phyloP scores from a whole-genome alignment of 2,329 filamentous ascomycete species.

The Penicillium psychrosexuale region DNA sequence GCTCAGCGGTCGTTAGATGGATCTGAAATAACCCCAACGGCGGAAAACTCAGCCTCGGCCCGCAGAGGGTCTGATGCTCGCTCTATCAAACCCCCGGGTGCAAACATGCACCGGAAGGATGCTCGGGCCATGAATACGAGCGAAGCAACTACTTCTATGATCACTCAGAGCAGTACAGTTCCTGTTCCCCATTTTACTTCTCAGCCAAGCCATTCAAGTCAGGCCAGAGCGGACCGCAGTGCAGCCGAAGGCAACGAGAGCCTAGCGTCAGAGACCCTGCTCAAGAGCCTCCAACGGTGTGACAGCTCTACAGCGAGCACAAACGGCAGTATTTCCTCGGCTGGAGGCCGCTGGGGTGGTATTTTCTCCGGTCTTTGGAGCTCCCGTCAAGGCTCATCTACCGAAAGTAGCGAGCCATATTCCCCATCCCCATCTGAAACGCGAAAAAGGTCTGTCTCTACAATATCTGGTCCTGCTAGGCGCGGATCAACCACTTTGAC shows the following conservation, averaged over 20 bases:
- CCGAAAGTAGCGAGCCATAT: slow-evolving; percentile 33
- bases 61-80: slow-evolving; percentile 45
- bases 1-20: slow-evolving; percentile 36
- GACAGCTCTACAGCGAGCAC: slow-evolving; percentile 49
- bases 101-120: slow-evolving; percentile 49
- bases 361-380: slow-evolving; percentile 57
- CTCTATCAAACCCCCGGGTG: slow-evolving; percentile 41
- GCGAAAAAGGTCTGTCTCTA: slow-evolving; percentile 31
- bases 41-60: slow-evolving; percentile 22
- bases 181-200: slow-evolving; percentile 54
- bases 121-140: slow-evolving; percentile 46
- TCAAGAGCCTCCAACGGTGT: slow-evolving; percentile 53
- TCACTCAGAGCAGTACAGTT: slow-evolving; percentile 50
- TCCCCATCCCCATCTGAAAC: slow-evolving; percentile 20
- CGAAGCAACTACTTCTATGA: slow-evolving; percentile 52
- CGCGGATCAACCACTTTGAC: slow-evolving; percentile 29
- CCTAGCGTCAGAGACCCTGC: slow-evolving; percentile 54
- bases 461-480: slow-evolving; percentile 22
- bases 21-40: slow-evolving; percentile 24
- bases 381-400: slow-evolving; percentile 48
- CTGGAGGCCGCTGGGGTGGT: slow-evolving; percentile 53
- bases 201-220: slow-evolving; percentile 34
- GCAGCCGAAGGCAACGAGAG: slow-evolving; percentile 36
- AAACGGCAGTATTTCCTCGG: slow-evolving; percentile 47
- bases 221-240: slow-evolving; percentile 24